Conservation (phyloP, 768 basidiomycete species). For the Mycena floridula region DNA sequence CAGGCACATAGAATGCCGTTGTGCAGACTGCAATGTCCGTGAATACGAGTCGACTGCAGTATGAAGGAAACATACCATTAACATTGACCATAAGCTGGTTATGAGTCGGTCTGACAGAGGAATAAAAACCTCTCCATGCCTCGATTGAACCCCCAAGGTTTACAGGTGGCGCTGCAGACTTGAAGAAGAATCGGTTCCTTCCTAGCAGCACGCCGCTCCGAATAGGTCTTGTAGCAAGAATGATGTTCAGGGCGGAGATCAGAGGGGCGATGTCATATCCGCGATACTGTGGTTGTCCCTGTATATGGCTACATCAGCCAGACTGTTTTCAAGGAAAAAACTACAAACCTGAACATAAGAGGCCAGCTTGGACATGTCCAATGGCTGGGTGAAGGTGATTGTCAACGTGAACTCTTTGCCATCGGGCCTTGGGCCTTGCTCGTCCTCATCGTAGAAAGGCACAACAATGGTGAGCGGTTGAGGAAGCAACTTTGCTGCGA, state of each 20-base stretch:
- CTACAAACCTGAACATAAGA: conserved; percentile 35
- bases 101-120: conserved; percentile 51
- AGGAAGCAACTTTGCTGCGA: conserved; percentile 38
- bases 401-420: conserved; percentile 43
- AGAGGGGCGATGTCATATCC: conserved; percentile 52
- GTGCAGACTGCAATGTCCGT: conserved; percentile 43
- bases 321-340: background rate
- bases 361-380: conserved; percentile 50
- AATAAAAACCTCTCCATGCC: conserved; percentile 53
- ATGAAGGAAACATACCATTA: conserved; percentile 38
- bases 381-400: conserved; percentile 32
- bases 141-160: conserved; percentile 48
- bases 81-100: conserved; percentile 59
- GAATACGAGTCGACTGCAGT: background rate
- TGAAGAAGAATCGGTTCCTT: conserved; percentile 62
- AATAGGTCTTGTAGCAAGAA: conserved; percentile 52
- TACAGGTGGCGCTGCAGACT: conserved; percentile 39
- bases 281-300: conserved; percentile 47
- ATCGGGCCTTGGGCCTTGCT: conserved; percentile 34
- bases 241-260: conserved; percentile 59
- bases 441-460: conserved; percentile 46
- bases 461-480: conserved; percentile 39
- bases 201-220: conserved; percentile 60
- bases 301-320: conserved; percentile 37
- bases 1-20: conserved; percentile 54